Conservation (phyloP, 2,329 filamentous ascomycete genomes). For the Calycina herbarum region DNA sequence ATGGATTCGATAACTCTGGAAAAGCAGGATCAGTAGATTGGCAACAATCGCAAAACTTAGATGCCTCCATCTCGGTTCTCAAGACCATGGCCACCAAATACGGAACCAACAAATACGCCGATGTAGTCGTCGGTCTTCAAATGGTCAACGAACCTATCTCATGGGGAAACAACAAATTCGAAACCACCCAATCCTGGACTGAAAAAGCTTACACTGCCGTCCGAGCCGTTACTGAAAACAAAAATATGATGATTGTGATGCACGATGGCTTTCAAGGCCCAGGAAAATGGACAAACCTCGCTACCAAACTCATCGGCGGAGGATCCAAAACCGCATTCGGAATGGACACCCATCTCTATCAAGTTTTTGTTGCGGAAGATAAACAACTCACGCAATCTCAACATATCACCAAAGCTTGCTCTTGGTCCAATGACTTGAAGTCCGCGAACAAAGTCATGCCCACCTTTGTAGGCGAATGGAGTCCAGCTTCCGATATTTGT, state of each 20-base stretch:
- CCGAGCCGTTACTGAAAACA: slow-evolving; percentile 35
- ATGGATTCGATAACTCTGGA: slow-evolving; percentile 62
- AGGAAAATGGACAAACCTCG: slow-evolving; percentile 37
- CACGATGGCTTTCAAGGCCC: slow-evolving; percentile 42
- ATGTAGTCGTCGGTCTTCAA: slow-evolving; percentile 43
- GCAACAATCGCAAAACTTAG: slow-evolving; percentile 40
- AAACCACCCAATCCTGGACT: slow-evolving; percentile 39
- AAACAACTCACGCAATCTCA: slow-evolving; percentile 39
- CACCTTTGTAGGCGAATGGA: slow-evolving; percentile 45
- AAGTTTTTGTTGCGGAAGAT: slow-evolving; percentile 40
- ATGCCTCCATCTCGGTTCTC: slow-evolving; percentile 40
- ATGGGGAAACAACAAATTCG: slow-evolving; percentile 39
- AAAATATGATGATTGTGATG: slow-evolving; percentile 41
- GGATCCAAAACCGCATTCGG: slow-evolving; percentile 36
- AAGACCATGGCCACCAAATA: slow-evolving; percentile 43
- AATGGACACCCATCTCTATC: slow-evolving; percentile 44
- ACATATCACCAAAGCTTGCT: slow-evolving; percentile 44
- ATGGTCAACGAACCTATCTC: slow-evolving; percentile 44
- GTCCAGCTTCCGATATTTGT: slow-evolving; percentile 42
- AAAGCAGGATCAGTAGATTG: slow-evolving; percentile 46
- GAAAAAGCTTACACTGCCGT: slow-evolving; percentile 39
- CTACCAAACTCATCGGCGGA: slow-evolving; percentile 17
- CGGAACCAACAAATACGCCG: slow-evolving; percentile 39
- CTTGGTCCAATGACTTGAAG: slow-evolving; percentile 37
- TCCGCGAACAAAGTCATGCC: slow-evolving; percentile 36